phyloP scores from a whole-genome alignment of 352 stramenopile species.

The Poterioochromonas sp. region DNA sequence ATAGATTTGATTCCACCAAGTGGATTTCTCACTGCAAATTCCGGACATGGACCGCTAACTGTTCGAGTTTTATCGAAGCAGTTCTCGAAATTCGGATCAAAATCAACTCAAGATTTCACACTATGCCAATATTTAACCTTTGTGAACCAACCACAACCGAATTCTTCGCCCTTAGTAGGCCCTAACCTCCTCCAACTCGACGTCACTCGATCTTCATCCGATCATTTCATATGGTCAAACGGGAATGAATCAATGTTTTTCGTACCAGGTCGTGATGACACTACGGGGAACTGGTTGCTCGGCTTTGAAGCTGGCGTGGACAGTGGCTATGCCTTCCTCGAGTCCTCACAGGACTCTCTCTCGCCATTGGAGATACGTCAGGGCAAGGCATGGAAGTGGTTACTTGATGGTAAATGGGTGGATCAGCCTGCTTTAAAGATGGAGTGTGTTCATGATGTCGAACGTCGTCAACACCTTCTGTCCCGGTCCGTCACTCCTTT shows the following conservation, averaged over 20 bases:
- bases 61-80: too few species aligned
- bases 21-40: too few species aligned
- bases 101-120: too few species aligned
- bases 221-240: neutral
- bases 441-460: neutral
- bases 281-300: neutral
- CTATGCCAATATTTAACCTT: too few species aligned
- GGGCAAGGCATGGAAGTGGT: neutral
- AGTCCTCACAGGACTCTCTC: neutral
- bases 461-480: neutral
- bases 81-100: too few species aligned
- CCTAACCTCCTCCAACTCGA: neutral
- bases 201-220: too few species aligned
- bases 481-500: neutral
- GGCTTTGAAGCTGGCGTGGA: neutral
- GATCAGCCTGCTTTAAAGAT: neutral
- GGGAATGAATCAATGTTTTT: neutral
- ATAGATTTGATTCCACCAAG: too few species aligned
- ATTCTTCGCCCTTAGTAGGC: neutral
- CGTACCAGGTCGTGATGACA: neutral
- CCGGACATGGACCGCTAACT: too few species aligned
- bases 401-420: neutral
- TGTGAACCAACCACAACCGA: neutral
- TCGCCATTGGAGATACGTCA: neutral
- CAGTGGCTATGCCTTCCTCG: conserved; percentile 1